Conservation (phyloP, 2,329 filamentous ascomycete species). For the Colletotrichum sojae region DNA sequence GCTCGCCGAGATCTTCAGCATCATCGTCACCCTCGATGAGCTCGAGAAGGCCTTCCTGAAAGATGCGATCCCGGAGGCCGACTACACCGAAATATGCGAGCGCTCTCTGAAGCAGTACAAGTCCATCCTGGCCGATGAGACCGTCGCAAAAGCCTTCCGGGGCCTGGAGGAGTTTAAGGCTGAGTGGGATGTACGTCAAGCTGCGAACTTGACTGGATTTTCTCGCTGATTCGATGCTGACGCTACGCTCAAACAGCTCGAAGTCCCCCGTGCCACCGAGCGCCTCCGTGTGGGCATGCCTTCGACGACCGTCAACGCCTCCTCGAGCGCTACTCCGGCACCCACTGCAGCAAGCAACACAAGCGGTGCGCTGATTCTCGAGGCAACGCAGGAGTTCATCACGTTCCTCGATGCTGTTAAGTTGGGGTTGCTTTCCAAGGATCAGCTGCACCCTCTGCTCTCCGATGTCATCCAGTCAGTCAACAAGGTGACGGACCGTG, state of each 20-base stretch:
- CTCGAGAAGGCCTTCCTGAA: constrained; percentile 97
- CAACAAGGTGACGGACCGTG: constrained; percentile 94
- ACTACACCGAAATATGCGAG: constrained; percentile 97
- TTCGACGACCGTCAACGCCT: constrained; percentile 79
- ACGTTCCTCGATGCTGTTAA: constrained; percentile 96
- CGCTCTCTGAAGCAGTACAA: constrained; percentile 96
- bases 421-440: constrained; percentile 92
- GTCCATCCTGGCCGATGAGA: constrained; percentile 91
- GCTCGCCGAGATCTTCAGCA: constrained; percentile 96
- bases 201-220: too few relatives aligned
- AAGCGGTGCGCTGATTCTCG: constrained; percentile 80
- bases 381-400: constrained; percentile 98
- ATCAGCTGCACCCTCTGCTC: constrained; percentile 93
- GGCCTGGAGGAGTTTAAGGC: constrained; percentile 92
- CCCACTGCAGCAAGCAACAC: constrained; percentile 60
- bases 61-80: constrained; percentile 90
- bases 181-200: constrained; percentile 84
- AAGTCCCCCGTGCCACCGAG: constrained; percentile 94
- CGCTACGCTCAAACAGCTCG: constrained; percentile 71
- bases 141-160: constrained; percentile 88
- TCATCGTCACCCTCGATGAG: constrained; percentile 94
- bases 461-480: constrained; percentile 97
- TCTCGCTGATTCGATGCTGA: neutral
- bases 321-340: constrained; percentile 59
- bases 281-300: constrained; percentile 93